phyloP scores from a whole-genome alignment of 2,329 filamentous ascomycete species.

The Blumeria hordei region DNA sequence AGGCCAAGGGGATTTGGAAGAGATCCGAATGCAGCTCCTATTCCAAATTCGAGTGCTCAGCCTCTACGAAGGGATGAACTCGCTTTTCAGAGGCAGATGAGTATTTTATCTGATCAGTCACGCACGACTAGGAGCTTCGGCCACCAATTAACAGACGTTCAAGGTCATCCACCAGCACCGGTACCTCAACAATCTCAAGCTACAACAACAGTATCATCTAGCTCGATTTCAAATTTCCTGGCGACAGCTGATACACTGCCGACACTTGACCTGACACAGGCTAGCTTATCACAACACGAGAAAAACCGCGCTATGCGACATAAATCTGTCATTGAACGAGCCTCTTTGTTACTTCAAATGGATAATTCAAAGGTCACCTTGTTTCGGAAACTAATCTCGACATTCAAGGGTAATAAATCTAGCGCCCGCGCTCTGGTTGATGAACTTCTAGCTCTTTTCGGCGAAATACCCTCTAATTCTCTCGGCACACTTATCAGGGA shows the following conservation, averaged over 20 bases:
- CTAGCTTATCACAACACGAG: conserved; percentile 41
- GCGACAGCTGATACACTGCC: conserved; percentile 19
- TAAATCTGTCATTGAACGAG: conserved; percentile 64
- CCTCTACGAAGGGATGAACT: conserved; percentile 66
- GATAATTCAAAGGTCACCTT: conserved; percentile 47
- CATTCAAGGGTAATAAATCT: conserved; percentile 46
- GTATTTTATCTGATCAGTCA: conserved; percentile 70
- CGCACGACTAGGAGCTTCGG: conserved; percentile 62
- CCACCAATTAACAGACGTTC: conserved; percentile 27
- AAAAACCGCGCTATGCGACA: conserved; percentile 63
- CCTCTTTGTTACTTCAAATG: conserved; percentile 55
- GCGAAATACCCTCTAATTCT: conserved; percentile 51
- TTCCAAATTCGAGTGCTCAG: conserved; percentile 55
- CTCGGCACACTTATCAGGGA: conserved; percentile 79
- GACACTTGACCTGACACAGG: conserved; percentile 25
- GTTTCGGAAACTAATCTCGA: conserved; percentile 61
- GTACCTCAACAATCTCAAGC: conserved; percentile 7
- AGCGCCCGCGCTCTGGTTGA: conserved; percentile 60
- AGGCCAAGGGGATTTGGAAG: conserved; percentile 34
- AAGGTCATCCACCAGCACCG: conserved; percentile 4
- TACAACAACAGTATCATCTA: conserved; percentile 4
- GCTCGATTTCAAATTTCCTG: conserved; percentile 8
- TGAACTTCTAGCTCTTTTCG: conserved; percentile 64
- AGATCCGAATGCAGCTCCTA: conserved; percentile 64
- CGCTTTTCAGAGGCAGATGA: conserved; percentile 77